Percentiles rank a stretch among this genome's conserved stretches.
These are phyloP conservation scores for Pseudogymnoascus pannorum DNA, from an alignment of 2,329 filamentous ascomycete genomes.

Conservation along the genomic window DNA sequence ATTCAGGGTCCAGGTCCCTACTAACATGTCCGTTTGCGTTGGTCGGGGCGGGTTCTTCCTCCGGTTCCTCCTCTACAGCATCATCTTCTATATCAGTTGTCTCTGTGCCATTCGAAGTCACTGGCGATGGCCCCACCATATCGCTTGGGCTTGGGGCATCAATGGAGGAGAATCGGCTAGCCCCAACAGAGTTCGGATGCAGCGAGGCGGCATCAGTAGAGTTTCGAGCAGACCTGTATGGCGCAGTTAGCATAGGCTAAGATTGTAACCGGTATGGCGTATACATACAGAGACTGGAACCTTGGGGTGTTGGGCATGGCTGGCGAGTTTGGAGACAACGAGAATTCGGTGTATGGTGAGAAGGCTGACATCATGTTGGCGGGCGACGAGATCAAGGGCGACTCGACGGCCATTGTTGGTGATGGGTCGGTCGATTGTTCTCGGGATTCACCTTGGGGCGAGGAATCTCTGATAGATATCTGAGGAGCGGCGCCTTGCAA, in stretches of 20 bases:
- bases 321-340: conserved; percentile 45
- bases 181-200: conserved; percentile 41
- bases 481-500: conserved; percentile 1
- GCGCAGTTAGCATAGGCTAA: not conserved
- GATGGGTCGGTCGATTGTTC: conserved; percentile 2
- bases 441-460: not conserved
- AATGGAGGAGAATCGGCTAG: conserved; percentile 23
- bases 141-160: conserved; percentile 52
- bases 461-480: conserved; percentile 8
- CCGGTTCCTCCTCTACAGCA: conserved; percentile 49
- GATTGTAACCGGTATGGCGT: not conserved
- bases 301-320: conserved; percentile 36
- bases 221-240: conserved; percentile 33
- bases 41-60: conserved; percentile 31
- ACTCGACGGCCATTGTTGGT: conserved; percentile 49
- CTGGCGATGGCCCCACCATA: conserved; percentile 72
- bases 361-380: conserved; percentile 49
- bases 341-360: conserved; percentile 48
- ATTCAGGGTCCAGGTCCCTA: conserved; percentile 2
- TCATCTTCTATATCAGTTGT: conserved; percentile 81
- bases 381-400: conserved; percentile 55
- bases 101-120: conserved; percentile 78
- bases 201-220: conserved; percentile 42
- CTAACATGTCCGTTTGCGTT: conserved; percentile 21
- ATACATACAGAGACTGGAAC: conserved; percentile 45